Conservation (phyloP, 768 basidiomycete species). For the Calvatia gigantea region DNA sequence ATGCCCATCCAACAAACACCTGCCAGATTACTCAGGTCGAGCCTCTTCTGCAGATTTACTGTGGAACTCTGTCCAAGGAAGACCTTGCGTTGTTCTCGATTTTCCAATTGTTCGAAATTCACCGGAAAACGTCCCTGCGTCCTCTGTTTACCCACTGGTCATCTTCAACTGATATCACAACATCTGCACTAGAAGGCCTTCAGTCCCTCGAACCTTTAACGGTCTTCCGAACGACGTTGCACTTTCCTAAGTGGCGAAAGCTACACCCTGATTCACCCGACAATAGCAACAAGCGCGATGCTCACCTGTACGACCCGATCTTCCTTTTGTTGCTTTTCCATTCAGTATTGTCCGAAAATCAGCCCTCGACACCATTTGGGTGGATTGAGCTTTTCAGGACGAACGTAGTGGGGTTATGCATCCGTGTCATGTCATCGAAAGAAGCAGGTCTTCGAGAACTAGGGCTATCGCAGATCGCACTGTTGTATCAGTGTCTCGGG, state of each 20-base stretch:
- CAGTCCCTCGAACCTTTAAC: slow-evolving; percentile 64
- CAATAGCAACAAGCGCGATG: slow-evolving; percentile 27
- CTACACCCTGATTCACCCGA: slow-evolving; percentile 34
- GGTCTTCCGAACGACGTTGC: slow-evolving; percentile 67
- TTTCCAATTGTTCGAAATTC: slow-evolving; percentile 73
- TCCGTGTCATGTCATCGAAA: slow-evolving; percentile 70
- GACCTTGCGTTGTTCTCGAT: slow-evolving; percentile 72
- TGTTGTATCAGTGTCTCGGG: slow-evolving; percentile 57
- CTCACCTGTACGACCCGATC: slow-evolving; percentile 71
- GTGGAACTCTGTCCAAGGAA: slow-evolving; percentile 60
- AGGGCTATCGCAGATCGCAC: slow-evolving; percentile 58
- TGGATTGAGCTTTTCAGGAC: slow-evolving; percentile 88
- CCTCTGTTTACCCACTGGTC: slow-evolving; percentile 70
- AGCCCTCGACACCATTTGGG: slow-evolving; percentile 55
- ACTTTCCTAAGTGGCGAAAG: slow-evolving; percentile 65
- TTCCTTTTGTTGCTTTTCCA: slow-evolving; percentile 70
- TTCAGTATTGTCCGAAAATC: slow-evolving; percentile 57
- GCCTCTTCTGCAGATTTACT: slow-evolving; percentile 71
- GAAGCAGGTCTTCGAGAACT: slow-evolving; percentile 56
- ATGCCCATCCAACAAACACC: slow-evolving; percentile 74
- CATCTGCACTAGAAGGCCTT: slow-evolving; percentile 60
- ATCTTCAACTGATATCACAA: slow-evolving; percentile 35
- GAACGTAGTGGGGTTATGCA: slow-evolving; percentile 69
- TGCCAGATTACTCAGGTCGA: slow-evolving; percentile 84
- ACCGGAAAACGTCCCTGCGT: slow-evolving; percentile 62